Base-by-base conservation (phyloP, 1,284 basidiomycete species). In the Tetrapyrgos nigripes region DNA sequence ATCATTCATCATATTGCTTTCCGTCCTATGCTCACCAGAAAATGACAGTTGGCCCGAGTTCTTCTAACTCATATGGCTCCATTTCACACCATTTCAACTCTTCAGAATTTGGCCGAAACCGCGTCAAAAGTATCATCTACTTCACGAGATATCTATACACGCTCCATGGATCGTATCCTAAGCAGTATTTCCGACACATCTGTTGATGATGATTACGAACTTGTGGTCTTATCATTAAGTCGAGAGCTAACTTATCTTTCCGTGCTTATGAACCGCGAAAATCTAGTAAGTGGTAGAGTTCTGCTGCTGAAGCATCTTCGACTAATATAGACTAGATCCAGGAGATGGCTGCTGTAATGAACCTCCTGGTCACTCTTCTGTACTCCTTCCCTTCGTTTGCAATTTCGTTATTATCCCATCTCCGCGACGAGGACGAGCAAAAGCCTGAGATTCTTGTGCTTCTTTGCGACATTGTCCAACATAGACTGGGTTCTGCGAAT, bases 51-150 rank as follows among this genome's bases (percentile, higher is more conserved):
- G 48, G 83, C 81, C 61, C 78, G 81, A 48, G 75, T 88, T 26
- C 68, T 91, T 13, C 69, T 90, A 53, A 83, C 81, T 1, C 89
- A 92, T 69, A 74, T 76, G 4, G 67, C 74, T 27, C 70, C 74
- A 4, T 68, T 68, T 24, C 75, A 70, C 31, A 68, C 69, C 3
- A 67, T 74, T 11, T 70, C 80, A 19, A 87, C 88, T 3, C 73
- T 92, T 6, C 88, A 90, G 61, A 65, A 78, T 13, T 77, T 92
- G 31, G 71, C 89, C 46, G 76, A 79, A 46, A 68, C 74, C 11
- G 64, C 74, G 6, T 62, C 78, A 13, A 71, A 71, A 3, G 62
- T 70, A 13, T 62, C 74, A 19, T 52, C 63, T 1, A 67, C 68
- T 33, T 68, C 70, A 40, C 65, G 65, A 14, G 68, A 73, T 26